Percentiles rank a stretch among this genome's conserved stretches.
These are phyloP conservation scores for Neurospora hispaniola DNA, from an alignment of 495 filamentous ascomycete species.

Conservation along the genomic window DNA sequence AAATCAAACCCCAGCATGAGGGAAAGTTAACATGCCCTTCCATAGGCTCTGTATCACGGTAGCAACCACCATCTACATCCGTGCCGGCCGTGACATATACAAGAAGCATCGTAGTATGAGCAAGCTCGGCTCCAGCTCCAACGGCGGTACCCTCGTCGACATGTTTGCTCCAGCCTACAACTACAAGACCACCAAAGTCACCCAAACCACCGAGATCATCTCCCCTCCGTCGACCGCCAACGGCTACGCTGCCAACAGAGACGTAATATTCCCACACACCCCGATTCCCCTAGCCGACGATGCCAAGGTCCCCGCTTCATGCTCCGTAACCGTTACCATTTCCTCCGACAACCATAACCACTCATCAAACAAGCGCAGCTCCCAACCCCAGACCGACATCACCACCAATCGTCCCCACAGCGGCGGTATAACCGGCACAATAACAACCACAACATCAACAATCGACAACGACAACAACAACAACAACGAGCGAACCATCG, in stretches of 20 bases:
- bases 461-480: background rate
- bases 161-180: slow-evolving; percentile 29
- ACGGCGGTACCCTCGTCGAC: slow-evolving; percentile 14
- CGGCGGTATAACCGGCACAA: background rate
- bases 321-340: slow-evolving; percentile 39
- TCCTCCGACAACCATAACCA: slow-evolving; percentile 26
- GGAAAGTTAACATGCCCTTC: background rate
- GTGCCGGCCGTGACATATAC: slow-evolving; percentile 64
- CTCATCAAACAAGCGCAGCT: background rate
- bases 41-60: slow-evolving; percentile 50
- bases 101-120: slow-evolving; percentile 37
- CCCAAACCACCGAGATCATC: slow-evolving; percentile 34
- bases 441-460: background rate
- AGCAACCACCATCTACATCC: slow-evolving; percentile 64
- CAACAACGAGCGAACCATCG: background rate
- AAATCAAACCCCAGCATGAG: background rate
- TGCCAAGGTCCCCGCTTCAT: slow-evolving; percentile 3
- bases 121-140: slow-evolving; percentile 21
- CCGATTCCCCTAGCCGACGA: slow-evolving; percentile 8
- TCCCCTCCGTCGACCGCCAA: slow-evolving; percentile 12
- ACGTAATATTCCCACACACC: slow-evolving; percentile 1
- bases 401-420: slow-evolving; percentile 6
- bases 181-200: slow-evolving; percentile 49
- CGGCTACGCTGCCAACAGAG: slow-evolving; percentile 6
- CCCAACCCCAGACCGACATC: slow-evolving; percentile 9